A percentile compares a stretch with the other conserved stretches of the same genome.
These are phyloP conservation scores for Circinella umbellata DNA, from an alignment of 371 early-diverging fungal species.

Conservation along the genomic window DNA sequence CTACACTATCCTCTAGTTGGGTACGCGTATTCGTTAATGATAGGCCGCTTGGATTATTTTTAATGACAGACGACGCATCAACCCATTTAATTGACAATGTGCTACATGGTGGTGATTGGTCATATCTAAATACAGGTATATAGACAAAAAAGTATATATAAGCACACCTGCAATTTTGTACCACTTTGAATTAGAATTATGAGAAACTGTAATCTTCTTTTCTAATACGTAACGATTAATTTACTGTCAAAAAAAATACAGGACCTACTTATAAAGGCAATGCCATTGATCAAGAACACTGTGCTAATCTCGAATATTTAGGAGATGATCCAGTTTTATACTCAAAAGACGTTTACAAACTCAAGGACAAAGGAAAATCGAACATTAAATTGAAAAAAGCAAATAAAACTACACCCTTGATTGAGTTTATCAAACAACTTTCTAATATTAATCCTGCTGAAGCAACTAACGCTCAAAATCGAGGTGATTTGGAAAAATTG, in stretches of 20 bases:
- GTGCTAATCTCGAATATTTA: conserved; percentile 44
- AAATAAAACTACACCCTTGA: conserved; percentile 25
- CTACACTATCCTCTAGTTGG: conserved; percentile 52
- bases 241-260: conserved; percentile 11
- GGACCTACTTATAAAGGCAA: conserved; percentile 51
- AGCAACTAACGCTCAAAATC: conserved; percentile 40
- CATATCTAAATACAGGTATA: conserved; percentile 34
- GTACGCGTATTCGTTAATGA: conserved; percentile 61
- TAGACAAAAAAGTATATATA: neutral
- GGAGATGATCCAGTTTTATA: conserved; percentile 44
- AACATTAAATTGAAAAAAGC: conserved; percentile 24
- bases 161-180: neutral
- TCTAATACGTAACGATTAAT: too few species aligned
- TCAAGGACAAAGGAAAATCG: conserved; percentile 38
- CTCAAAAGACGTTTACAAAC: conserved; percentile 48
- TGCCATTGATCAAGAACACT: conserved; percentile 27
- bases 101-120: conserved; percentile 38
- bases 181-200: too few species aligned
- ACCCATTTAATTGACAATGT: conserved; percentile 51
- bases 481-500: conserved; percentile 39
- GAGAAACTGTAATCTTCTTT: too few species aligned
- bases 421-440: conserved; percentile 35
- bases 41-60: conserved; percentile 50
- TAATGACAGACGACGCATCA: conserved; percentile 60
- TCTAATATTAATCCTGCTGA: conserved; percentile 33